A percentile compares a stretch with the other conserved stretches of the same genome.
phyloP scores from a whole-genome alignment of 2,329 filamentous ascomycete genomes.

The Talaromyces islandicus region DNA sequence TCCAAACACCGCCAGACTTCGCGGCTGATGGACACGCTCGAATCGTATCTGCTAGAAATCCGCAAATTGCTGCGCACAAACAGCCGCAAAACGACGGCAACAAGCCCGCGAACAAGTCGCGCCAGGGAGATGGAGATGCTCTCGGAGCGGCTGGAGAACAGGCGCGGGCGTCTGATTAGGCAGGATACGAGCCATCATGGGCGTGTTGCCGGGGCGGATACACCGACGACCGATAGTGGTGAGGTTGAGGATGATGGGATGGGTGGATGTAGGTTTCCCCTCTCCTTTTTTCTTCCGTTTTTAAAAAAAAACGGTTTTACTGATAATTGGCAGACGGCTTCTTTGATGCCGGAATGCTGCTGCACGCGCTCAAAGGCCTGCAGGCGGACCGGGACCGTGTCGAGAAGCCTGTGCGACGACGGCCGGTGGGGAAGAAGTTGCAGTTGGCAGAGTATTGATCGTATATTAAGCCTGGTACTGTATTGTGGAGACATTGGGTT shows the following conservation, averaged over 20 bases:
- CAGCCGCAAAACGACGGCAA: slow-evolving; percentile 43
- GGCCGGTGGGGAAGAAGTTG: slow-evolving; percentile 44
- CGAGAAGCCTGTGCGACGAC: slow-evolving; percentile 32
- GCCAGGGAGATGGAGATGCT: slow-evolving; percentile 55
- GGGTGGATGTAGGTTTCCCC: slow-evolving; percentile 84
- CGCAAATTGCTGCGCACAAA: slow-evolving; percentile 73
- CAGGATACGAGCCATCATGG: slow-evolving; percentile 38
- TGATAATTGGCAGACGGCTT: slow-evolving; percentile 66
- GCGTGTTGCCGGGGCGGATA: slow-evolving; percentile 46
- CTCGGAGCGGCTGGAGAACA: slow-evolving; percentile 47
- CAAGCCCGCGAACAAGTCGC: slow-evolving; percentile 48
- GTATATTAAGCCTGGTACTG: no score
- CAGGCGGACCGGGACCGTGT: slow-evolving; percentile 28
- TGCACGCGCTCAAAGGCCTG: slow-evolving; percentile 72
- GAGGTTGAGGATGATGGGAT: slow-evolving; percentile 78
- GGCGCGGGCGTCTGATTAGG: slow-evolving; percentile 66
- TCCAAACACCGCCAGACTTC: slow-evolving; percentile 92
- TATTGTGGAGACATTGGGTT: no score
- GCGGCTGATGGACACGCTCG: slow-evolving; percentile 81
- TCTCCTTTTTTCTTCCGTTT: slow-evolving; percentile 5
- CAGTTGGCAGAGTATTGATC: slow-evolving; percentile 41
- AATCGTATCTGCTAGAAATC: slow-evolving; percentile 86
- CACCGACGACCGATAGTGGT: slow-evolving; percentile 63
- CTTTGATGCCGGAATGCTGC: slow-evolving; percentile 92
- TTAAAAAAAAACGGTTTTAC: not conserved